These are phyloP conservation scores for Solanum chacoense DNA, from an alignment of 305 asterid genomes.

Conservation along the genomic window DNA sequence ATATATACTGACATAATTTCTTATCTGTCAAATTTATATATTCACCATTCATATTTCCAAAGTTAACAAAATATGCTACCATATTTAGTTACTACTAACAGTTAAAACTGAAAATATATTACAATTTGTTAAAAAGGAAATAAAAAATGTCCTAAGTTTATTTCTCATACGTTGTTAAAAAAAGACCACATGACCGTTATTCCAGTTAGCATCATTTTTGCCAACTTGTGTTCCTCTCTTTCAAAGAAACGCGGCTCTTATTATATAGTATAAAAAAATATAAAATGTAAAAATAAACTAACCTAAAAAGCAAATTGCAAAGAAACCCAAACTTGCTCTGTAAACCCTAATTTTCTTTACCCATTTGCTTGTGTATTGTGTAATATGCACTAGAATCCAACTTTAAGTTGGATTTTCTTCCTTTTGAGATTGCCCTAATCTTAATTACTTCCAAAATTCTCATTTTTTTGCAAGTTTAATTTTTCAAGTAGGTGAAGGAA, in stretches of 20 bases:
- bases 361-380: background rate
- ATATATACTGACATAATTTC: background rate
- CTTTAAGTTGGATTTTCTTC: background rate
- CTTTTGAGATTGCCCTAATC: background rate
- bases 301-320: background rate
- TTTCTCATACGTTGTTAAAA: background rate
- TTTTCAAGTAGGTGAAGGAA: background rate
- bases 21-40: background rate
- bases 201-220: slow-evolving; percentile 38
- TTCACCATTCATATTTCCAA: background rate
- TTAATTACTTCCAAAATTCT: background rate
- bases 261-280: background rate
- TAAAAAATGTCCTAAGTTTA: background rate
- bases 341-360: slow-evolving; percentile 1
- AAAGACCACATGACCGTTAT: slow-evolving; percentile 50
- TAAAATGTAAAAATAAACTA: background rate
- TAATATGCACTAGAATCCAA: background rate
- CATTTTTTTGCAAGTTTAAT: background rate
- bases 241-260: slow-evolving; percentile 37
- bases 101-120: background rate
- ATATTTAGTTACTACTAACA: background rate
- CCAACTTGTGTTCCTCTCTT: slow-evolving; percentile 1
- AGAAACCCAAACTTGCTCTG: background rate
- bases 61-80: background rate
- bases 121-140: background rate